Conservation (phyloP, 306 rosid species). For the Pterocarpus macrocarpus region DNA sequence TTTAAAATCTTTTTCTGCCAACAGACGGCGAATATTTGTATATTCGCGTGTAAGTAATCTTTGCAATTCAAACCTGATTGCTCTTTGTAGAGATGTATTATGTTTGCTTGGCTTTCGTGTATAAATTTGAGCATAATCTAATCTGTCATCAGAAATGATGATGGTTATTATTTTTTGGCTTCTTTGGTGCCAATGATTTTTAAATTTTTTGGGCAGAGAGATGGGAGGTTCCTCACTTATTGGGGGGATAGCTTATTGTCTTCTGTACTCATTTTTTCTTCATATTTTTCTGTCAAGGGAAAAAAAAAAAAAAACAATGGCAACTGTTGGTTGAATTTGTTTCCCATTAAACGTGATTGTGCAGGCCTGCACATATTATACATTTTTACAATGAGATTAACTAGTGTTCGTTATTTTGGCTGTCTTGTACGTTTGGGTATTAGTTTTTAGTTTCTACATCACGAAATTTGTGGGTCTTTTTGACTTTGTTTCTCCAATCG, state of each 20-base stretch:
- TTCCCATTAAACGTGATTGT: conserved; percentile 24
- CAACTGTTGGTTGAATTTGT: conserved; percentile 35
- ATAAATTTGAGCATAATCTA: neutral
- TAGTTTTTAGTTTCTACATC: conserved; percentile 22
- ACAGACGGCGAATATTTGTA: conserved; percentile 3
- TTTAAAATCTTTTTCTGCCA: conserved; percentile 12
- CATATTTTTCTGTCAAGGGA: neutral
- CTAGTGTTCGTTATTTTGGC: conserved; percentile 17
- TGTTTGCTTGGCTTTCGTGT: conserved; percentile 11
- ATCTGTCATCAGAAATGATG: neutral
- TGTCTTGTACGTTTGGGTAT: conserved; percentile 3
- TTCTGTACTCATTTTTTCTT: neutral
- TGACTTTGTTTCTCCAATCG: conserved; percentile 29
- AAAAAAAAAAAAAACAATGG: conserved; percentile 19
- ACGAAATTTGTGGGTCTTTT: conserved; percentile 32
- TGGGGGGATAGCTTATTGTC: conserved; percentile 5
- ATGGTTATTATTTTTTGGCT: conserved; percentile 15
- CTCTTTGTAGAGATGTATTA: neutral
- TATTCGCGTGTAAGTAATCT: conserved; percentile 8
- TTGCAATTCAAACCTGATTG: neutral
- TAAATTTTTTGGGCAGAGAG: neutral
- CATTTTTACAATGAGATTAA: neutral
- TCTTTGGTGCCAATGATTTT: conserved; percentile 26
- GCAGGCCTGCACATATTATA: neutral
- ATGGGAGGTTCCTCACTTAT: neutral